Base-by-base conservation (phyloP, 805 yeast genomes). In the Debaryomyces hansenii region DNA sequence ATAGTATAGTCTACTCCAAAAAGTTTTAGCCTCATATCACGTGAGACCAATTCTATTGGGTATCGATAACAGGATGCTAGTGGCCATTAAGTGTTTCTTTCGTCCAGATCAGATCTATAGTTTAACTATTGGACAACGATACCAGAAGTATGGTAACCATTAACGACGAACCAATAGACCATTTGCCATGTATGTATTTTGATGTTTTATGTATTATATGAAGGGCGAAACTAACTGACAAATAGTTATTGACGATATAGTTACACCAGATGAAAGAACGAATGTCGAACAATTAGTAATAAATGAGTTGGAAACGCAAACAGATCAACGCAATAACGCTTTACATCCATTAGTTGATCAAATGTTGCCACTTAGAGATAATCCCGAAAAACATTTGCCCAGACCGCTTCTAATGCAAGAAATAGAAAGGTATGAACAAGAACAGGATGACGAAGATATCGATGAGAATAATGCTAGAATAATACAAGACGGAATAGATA, bases 181-280 rank as follows among this genome's bases (percentile, higher is more conserved):
- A 70, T 39, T 60, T 75, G 35, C 72, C 72, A 10, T 67, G 75
- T 70, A 69, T 48, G 75, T 69, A 48, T 18, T 10, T n/a, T 16
- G 4, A 16, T 2, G 5, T n/a, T 3, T 24, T 24, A 3, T n/a
- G 18, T 18, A 39, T 18, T 39, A 16, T 39, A 2, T 39, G 28
- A 12, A 4, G 5, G 16, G 11, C 46, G 46, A 47, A 47, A 50
- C 48, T 21, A 37, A 36, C 27, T 20, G 31, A 33, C 11, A 14
- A 21, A 31, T 41, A 62, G 72, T 65, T 44, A 55, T 71, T 37
- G 78, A 74, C 44, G 59, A 55, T 4, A 60, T 62, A 9, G 63
- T 71, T 18, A 54, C 70, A 32, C 63, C 66, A 7, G 66, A 66
- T 28, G 72, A 75, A 43, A 53, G 74, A 44, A 55, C 55, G 10